Base-by-base conservation (phyloP, 169 alveolate genomes). In the Plasmodium billcollinsi region DNA sequence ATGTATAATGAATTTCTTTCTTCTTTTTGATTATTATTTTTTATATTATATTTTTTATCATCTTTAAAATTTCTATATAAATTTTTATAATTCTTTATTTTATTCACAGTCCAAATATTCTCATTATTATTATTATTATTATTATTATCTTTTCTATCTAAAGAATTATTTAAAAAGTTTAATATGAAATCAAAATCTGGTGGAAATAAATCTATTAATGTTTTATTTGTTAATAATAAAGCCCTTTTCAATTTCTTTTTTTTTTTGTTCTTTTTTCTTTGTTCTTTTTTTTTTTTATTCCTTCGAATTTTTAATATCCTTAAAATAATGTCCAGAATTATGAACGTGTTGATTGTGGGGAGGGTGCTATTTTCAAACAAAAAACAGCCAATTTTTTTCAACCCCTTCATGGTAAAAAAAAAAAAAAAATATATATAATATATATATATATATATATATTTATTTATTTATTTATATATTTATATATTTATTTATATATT, bases 191-290 rank as follows among this genome's bases (percentile, higher is more conserved):
- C 11, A 65, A 20, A 76, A 58, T 76, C 62, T 0, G 89, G 89
- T 29, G 89, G 89, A 54, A 76, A 76, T 0, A 14, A 1, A 12
- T 76, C 89, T 15, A 49, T 76, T 70, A 76, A 9, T 12, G 12
- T 65, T 76, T 21, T 76, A 45, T 76, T 76, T 21, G 78, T 66
- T 29, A 76, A 65, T 24, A 63, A 76, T 29, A 76, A 58, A 18
- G 62, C 70, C 39, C 52, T 76, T 65, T 62, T 49, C 52, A 9
- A 2, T 15, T 18, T 65, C 11, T 14, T 20, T 26, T 54, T 47
- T 0, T 47, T 56, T 2, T 67, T 8, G 14, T 69, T 49, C 8
- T 12, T 45, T 24, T 49, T 71, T 12, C n/a, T 71, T 18, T 29
- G 3, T 33, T 39, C 24, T 54, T 12, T 12, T 11, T n/a, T 2